Evolutionary conservation across 176 grass and related monocot species (phyloP).

Genomic region (Thalia dealbata): DNA sequence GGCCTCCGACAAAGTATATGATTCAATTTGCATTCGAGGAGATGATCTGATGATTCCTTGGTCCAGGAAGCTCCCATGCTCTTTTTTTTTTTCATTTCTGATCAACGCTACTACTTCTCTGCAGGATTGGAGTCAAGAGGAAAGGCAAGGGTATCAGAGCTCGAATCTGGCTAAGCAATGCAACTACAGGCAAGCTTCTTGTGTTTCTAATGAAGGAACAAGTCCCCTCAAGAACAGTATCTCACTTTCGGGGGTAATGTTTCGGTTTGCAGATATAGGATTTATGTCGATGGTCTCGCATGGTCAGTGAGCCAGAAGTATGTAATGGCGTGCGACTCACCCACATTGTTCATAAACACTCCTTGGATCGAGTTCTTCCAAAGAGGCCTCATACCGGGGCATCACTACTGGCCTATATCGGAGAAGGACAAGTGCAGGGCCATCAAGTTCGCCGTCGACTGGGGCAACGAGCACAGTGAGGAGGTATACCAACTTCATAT

Average conservation of each 20-base stretch:
- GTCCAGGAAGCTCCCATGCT: not conserved
- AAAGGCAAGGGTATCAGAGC: constrained; percentile 23
- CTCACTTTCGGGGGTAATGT: not conserved
- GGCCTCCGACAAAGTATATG: no score
- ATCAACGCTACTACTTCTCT: not conserved
- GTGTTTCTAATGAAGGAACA: not conserved
- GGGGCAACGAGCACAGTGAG: constrained; percentile 59
- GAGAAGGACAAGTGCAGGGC: constrained; percentile 28
- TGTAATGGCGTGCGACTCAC: constrained; percentile 71
- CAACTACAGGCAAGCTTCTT: constrained; percentile 27
- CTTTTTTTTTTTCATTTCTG: not conserved
- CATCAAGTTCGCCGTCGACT: constrained; percentile 59
- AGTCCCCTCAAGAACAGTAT: not conserved
- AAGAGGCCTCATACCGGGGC: constrained; percentile 49
- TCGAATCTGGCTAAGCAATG: constrained; percentile 62
- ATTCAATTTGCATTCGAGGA: no score
- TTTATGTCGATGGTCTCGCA: constrained; percentile 55
- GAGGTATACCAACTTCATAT: constrained; percentile 11
- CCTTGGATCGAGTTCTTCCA: constrained; percentile 62
- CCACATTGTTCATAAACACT: constrained; percentile 38
- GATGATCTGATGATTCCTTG: not conserved
- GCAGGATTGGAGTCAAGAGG: constrained; percentile 40
- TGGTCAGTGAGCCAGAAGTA: constrained; percentile 94
- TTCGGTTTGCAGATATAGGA: constrained; percentile 34
- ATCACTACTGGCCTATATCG: constrained; percentile 73